Evolutionary conservation across 2,329 filamentous ascomycete genomes (phyloP).

Genomic region (Sporothrix curviconia): DNA sequence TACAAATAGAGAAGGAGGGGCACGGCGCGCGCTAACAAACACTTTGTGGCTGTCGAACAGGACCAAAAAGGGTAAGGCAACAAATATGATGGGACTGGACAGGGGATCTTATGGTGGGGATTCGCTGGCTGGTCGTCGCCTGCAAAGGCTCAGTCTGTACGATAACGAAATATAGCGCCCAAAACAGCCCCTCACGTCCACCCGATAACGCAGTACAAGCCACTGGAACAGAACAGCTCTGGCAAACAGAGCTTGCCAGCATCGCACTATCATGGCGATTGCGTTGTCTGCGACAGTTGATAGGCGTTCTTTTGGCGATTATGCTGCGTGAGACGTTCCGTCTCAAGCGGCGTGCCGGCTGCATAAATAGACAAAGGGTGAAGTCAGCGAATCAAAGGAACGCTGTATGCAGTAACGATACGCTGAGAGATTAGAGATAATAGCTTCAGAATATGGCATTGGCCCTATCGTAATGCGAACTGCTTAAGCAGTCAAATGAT

Average conservation of each 20-base stretch:
- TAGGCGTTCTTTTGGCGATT: background rate
- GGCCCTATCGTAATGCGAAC: background rate
- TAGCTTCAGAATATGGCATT: too few relatives aligned
- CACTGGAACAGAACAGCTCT: background rate
- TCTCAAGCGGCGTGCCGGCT: background rate
- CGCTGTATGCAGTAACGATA: too few relatives aligned
- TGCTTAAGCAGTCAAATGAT: background rate
- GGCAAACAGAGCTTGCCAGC: background rate
- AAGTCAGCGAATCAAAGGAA: background rate
- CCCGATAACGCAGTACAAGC: constrained; percentile 4
- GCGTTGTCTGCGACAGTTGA: background rate
- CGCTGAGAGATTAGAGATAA: too few relatives aligned
- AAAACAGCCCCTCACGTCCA: constrained; percentile 1
- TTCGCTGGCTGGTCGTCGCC: background rate
- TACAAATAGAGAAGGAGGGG: constrained; percentile 3
- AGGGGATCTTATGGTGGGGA: background rate
- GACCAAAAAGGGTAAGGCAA: constrained; percentile 7
- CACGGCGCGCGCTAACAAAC: background rate
- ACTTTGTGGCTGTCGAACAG: constrained; percentile 1
- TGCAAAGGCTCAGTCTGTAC: too few relatives aligned
- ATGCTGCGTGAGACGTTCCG: background rate
- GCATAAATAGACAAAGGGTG: background rate
- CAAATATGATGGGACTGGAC: background rate
- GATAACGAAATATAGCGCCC: constrained; percentile 1
- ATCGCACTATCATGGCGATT: background rate